These are phyloP conservation scores for Ogataea methanolica DNA, from an alignment of 805 yeast species.

Conservation along the genomic window DNA sequence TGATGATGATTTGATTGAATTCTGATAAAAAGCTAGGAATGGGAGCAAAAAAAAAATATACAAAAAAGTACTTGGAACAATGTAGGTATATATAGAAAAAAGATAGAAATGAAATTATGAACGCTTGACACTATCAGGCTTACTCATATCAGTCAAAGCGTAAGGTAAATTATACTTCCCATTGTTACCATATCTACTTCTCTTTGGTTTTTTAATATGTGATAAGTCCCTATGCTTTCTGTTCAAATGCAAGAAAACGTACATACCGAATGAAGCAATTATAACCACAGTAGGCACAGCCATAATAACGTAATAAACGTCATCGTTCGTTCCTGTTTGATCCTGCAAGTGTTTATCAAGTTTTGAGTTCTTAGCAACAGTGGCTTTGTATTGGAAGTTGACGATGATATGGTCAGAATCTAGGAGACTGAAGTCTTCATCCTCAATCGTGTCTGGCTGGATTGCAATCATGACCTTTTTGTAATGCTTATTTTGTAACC, in stretches of 20 bases:
- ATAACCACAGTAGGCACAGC: slow-evolving; percentile 65
- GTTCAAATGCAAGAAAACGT: slow-evolving; percentile 55
- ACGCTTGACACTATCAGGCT: slow-evolving; percentile 21
- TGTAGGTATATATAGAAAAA: neutral
- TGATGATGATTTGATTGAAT: too few relatives aligned
- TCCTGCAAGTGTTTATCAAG: slow-evolving; percentile 29
- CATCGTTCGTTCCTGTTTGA: slow-evolving; percentile 38
- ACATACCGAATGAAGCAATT: slow-evolving; percentile 58
- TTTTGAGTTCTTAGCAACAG: slow-evolving; percentile 43
- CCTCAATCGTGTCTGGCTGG: slow-evolving; percentile 65
- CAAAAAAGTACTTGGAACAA: neutral
- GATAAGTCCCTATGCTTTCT: slow-evolving; percentile 52
- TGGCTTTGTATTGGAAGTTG: slow-evolving; percentile 46
- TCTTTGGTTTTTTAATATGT: slow-evolving; percentile 35
- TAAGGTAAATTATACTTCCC: slow-evolving; percentile 25
- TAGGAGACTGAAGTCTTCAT: slow-evolving; percentile 60
- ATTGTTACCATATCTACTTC: slow-evolving; percentile 29
- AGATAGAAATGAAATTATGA: slow-evolving; percentile 1
- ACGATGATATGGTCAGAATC: slow-evolving; percentile 38
- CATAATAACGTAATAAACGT: slow-evolving; percentile 53
- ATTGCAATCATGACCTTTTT: slow-evolving; percentile 60
- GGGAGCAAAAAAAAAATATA: too few relatives aligned
- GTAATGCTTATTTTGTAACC: slow-evolving; percentile 54
- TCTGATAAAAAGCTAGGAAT: too few relatives aligned
- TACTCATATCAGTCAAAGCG: slow-evolving; percentile 25